Conservation (phyloP, 805 yeast genomes). For the Yarrowia deformans region DNA sequence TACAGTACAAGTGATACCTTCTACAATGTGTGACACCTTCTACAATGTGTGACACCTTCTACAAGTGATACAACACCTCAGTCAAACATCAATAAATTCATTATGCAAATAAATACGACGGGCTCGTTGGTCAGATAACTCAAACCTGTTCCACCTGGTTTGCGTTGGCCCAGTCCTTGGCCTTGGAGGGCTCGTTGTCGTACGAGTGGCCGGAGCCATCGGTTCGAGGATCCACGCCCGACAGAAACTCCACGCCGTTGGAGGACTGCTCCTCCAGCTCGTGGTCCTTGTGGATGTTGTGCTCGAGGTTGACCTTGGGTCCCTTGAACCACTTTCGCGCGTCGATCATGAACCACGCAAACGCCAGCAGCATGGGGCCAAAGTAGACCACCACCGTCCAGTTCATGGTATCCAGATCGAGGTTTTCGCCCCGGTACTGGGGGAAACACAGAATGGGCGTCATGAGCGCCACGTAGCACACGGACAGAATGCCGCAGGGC, state of each 20-base stretch:
- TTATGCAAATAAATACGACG: slow-evolving; percentile 33
- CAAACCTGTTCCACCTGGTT: not conserved
- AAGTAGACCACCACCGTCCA: slow-evolving; percentile 70
- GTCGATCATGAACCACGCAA: slow-evolving; percentile 58
- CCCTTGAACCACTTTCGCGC: slow-evolving; percentile 70
- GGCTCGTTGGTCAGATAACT: not conserved
- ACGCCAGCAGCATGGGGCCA: slow-evolving; percentile 63
- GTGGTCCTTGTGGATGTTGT: slow-evolving; percentile 44
- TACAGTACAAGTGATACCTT: no score
- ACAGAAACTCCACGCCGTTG: slow-evolving; percentile 34
- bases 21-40: no score
- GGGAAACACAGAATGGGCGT: slow-evolving; percentile 70
- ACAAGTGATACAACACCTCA: not conserved
- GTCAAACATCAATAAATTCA: not conserved
- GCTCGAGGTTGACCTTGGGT: slow-evolving; percentile 62
- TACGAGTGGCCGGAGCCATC: not conserved
- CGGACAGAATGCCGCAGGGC: slow-evolving; percentile 59
- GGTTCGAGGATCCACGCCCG: slow-evolving; percentile 21
- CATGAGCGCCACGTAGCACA: slow-evolving; percentile 61
- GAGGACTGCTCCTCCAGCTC: slow-evolving; percentile 37
- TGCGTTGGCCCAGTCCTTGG: slow-evolving; percentile 22
- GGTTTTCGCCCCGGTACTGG: slow-evolving; percentile 53
- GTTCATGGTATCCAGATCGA: slow-evolving; percentile 58
- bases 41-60: no score
- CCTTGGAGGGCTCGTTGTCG: slow-evolving; percentile 5